phyloP scores from a whole-genome alignment of 2,329 filamentous ascomycete genomes.

The Apiospora aurea region DNA sequence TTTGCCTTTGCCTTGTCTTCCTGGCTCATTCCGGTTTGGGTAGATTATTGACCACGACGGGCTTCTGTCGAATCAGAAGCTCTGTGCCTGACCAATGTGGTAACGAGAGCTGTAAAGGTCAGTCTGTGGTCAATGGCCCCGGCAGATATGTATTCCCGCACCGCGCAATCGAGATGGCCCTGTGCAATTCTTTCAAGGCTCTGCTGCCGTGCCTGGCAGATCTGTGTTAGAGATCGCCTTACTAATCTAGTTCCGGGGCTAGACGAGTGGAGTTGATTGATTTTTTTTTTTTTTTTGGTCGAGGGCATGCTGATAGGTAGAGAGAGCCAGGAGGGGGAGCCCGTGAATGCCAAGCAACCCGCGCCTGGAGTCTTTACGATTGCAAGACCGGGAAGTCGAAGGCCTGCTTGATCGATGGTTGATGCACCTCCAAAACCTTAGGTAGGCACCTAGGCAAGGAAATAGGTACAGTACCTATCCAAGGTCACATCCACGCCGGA shows the following conservation, averaged over 20 bases:
- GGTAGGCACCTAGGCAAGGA: neutral
- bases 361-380: no score
- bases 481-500: neutral
- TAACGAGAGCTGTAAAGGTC: neutral
- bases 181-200: constrained; percentile 5
- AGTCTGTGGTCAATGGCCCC: neutral
- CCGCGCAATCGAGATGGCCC: constrained; percentile 15
- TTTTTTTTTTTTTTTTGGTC: neutral
- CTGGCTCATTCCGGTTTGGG: neutral
- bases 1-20: neutral
- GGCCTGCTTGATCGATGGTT: no score
- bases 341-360: no score
- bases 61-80: constrained; percentile 1
- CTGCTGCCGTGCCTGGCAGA: neutral
- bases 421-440: neutral
- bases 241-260: constrained; percentile 18
- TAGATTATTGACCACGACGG: neutral
- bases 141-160: neutral
- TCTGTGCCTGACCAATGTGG: neutral
- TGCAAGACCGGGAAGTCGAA: no score
- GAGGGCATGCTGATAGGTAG: neutral
- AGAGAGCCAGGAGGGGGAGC: no score
- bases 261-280: constrained; percentile 10
- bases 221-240: constrained; percentile 15
- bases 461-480: neutral